These are phyloP conservation scores for Volvox carteri DNA, from an alignment of 163 green algal genomes.

Conservation along the genomic window DNA sequence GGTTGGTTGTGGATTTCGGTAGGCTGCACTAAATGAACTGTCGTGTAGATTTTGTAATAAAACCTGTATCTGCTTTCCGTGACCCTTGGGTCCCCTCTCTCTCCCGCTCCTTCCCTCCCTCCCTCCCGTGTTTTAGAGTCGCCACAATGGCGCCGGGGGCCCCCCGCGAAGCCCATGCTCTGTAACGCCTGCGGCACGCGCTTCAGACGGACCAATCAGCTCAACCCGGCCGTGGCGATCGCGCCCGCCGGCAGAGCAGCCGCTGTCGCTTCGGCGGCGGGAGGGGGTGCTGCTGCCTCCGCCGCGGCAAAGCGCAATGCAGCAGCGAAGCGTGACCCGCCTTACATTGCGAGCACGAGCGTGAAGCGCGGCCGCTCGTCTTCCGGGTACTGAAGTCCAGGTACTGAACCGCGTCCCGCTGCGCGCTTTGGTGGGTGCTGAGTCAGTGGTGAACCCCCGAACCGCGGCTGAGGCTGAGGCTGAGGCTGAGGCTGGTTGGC, in stretches of 20 bases:
- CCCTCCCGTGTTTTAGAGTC: slow-evolving; percentile 69
- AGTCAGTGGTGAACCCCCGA: too few relatives aligned
- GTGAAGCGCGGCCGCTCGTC: slow-evolving; percentile 16
- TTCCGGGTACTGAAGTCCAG: neutral
- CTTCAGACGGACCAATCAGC: slow-evolving; percentile 75
- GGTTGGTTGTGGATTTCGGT: too few relatives aligned
- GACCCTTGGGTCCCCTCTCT: neutral
- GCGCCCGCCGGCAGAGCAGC: slow-evolving; percentile 24
- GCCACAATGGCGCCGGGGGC: slow-evolving; percentile 87
- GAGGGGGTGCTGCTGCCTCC: too few relatives aligned
- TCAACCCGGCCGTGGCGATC: slow-evolving; percentile 48
- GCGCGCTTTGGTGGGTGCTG: too few relatives aligned
- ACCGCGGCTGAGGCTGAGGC: too few relatives aligned
- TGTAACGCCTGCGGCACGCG: slow-evolving; percentile 92
- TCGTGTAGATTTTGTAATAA: too few relatives aligned
- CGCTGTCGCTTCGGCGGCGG: neutral
- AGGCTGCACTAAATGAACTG: too few relatives aligned
- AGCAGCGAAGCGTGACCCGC: slow-evolving; percentile 23
- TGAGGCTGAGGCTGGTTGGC: too few relatives aligned
- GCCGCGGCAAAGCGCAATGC: neutral
- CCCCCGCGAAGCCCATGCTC: slow-evolving; percentile 80
- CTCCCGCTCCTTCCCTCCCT: neutral
- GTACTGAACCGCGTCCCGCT: too few relatives aligned
- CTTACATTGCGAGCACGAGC: neutral
- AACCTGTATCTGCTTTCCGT: too few relatives aligned